These are phyloP conservation scores for Pythium periplocum DNA, from an alignment of 352 stramenopile species.

Conservation along the genomic window DNA sequence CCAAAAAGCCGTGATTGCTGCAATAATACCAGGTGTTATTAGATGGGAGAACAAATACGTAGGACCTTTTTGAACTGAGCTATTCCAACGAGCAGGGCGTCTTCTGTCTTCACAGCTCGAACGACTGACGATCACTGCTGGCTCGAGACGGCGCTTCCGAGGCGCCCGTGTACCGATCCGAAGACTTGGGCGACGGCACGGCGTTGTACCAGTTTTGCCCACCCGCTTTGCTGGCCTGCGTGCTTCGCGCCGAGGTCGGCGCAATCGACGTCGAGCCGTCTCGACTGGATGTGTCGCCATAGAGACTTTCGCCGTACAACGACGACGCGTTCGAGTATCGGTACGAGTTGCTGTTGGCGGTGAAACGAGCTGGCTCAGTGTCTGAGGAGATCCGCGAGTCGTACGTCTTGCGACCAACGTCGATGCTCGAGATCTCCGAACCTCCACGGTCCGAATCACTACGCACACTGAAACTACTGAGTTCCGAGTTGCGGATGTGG, in stretches of 20 bases:
- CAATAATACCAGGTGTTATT: no score
- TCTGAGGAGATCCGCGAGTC: slow-evolving; percentile 11
- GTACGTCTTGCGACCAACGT: slow-evolving; percentile 6
- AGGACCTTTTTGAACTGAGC: no score
- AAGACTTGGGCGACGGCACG: slow-evolving; percentile 41
- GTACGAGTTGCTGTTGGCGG: slow-evolving; percentile 16
- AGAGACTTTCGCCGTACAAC: not conserved
- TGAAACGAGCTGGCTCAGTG: not conserved
- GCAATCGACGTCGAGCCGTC: no score
- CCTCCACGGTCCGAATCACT: slow-evolving; percentile 1
- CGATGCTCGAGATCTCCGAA: slow-evolving; percentile 1
- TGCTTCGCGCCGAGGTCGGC: slow-evolving; percentile 8
- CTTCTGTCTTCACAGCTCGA: slow-evolving; percentile 33
- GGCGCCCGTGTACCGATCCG: slow-evolving; percentile 25
- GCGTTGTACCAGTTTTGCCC: slow-evolving; percentile 45
- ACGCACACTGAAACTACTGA: slow-evolving; percentile 6
- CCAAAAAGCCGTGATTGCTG: not conserved
- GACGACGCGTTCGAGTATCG: slow-evolving; percentile 41
- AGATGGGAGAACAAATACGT: no score
- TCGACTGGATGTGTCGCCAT: no score
- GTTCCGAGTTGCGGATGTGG: slow-evolving; percentile 1
- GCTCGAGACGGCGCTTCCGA: slow-evolving; percentile 17
- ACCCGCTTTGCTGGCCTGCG: slow-evolving; percentile 8
- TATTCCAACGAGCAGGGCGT: no score
- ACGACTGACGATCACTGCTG: slow-evolving; percentile 46